These are phyloP conservation scores for Ceratocystis diversiconidia DNA, from an alignment of 2,329 filamentous ascomycete genomes.

Conservation along the genomic window DNA sequence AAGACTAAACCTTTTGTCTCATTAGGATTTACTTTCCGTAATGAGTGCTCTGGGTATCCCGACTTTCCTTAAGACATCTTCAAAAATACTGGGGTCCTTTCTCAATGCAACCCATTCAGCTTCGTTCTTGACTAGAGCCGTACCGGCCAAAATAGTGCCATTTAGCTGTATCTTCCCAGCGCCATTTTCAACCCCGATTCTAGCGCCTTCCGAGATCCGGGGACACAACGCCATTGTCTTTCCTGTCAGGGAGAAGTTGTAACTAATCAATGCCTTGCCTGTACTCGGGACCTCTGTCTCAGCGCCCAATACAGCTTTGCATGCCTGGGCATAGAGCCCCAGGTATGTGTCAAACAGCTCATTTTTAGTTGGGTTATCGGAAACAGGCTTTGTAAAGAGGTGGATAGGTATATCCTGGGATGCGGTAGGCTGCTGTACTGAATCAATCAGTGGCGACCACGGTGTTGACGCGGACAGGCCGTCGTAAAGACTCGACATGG, in stretches of 20 bases:
- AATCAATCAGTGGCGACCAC: slow-evolving; percentile 39
- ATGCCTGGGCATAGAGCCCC: slow-evolving; percentile 33
- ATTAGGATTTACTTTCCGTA: neutral
- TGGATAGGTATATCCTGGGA: slow-evolving; percentile 29
- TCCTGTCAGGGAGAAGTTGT: slow-evolving; percentile 48
- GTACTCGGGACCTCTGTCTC: slow-evolving; percentile 22
- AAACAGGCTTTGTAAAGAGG: slow-evolving; percentile 31
- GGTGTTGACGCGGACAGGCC: slow-evolving; percentile 28
- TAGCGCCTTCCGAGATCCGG: slow-evolving; percentile 36
- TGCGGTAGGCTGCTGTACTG: slow-evolving; percentile 21
- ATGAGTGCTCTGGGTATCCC: slow-evolving; percentile 21
- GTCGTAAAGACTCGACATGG: slow-evolving; percentile 46
- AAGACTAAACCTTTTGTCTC: too few relatives aligned
- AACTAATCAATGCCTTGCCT: slow-evolving; percentile 41
- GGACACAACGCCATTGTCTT: slow-evolving; percentile 41
- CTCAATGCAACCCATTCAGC: slow-evolving; percentile 42
- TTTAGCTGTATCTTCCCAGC: slow-evolving; percentile 39
- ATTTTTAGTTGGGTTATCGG: slow-evolving; percentile 24
- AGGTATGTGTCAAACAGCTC: slow-evolving; percentile 33
- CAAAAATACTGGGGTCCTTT: slow-evolving; percentile 23
- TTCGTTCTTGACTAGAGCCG: slow-evolving; percentile 46
- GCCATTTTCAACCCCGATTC: slow-evolving; percentile 22
- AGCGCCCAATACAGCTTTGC: slow-evolving; percentile 26
- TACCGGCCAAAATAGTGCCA: slow-evolving; percentile 49
- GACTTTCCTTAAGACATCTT: slow-evolving; percentile 22